phyloP scores from a whole-genome alignment of 768 basidiomycete species.

The Leccinellum albellum region DNA sequence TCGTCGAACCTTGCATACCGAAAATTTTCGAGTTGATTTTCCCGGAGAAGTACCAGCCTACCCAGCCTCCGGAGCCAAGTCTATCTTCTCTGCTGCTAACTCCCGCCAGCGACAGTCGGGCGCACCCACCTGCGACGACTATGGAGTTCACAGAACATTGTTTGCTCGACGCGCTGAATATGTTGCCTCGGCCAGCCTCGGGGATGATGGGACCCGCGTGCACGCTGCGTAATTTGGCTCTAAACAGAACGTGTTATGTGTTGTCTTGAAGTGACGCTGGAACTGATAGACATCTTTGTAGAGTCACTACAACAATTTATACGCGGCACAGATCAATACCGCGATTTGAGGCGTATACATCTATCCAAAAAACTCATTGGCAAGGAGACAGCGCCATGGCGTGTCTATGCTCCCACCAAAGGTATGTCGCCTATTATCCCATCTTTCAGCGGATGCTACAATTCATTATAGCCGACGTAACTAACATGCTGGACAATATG shows the following conservation, averaged over 20 bases:
- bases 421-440: not conserved
- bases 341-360: not conserved
- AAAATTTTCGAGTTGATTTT: not conserved
- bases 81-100: too few species aligned
- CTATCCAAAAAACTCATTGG: not conserved
- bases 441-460: not conserved
- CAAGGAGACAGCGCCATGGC: not conserved
- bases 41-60: not conserved
- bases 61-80: not conserved
- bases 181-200: constrained; percentile 7
- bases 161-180: not conserved
- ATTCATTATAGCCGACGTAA: not conserved
- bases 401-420: not conserved
- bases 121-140: not conserved
- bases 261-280: not conserved
- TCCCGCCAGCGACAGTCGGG: not conserved
- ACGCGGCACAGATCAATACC: not conserved
- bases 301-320: not conserved
- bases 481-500: not conserved
- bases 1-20: not conserved
- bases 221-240: not conserved
- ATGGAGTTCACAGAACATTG: not conserved
- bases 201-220: constrained; percentile 14
- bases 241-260: not conserved
- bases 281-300: not conserved